Conservation (phyloP, 768 basidiomycete species). For the Rubroboletus pulcherrimus region DNA sequence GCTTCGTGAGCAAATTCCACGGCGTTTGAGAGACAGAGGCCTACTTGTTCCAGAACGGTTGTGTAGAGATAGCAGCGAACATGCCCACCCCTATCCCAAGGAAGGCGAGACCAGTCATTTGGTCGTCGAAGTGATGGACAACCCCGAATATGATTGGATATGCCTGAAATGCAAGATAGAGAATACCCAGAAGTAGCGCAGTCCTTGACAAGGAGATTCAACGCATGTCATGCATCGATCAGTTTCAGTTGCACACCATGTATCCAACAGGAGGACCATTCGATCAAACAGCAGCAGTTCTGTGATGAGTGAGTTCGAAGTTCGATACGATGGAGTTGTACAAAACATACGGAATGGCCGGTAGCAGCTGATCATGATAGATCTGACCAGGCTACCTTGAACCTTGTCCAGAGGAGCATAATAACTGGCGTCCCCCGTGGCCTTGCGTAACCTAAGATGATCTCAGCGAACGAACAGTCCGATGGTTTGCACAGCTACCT, state of each 20-base stretch:
- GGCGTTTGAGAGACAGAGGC: not conserved
- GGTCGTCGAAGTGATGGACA: constrained; percentile 50
- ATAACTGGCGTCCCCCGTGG: constrained; percentile 50
- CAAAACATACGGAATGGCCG: constrained; percentile 64
- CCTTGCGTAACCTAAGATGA: constrained; percentile 42
- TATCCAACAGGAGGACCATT: constrained; percentile 72
- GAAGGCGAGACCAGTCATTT: constrained; percentile 47
- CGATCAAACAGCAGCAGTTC: constrained; percentile 62
- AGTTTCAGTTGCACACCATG: constrained; percentile 47
- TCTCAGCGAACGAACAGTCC: not conserved
- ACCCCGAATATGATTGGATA: constrained; percentile 49
- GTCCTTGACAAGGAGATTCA: constrained; percentile 27
- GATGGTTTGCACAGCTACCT: constrained; percentile 32
- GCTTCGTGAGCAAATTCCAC: not conserved
- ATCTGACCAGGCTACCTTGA: constrained; percentile 40
- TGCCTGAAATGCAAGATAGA: constrained; percentile 55
- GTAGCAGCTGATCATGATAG: constrained; percentile 57
- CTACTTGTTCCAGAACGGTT: constrained; percentile 45
- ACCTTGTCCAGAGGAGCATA: constrained; percentile 58
- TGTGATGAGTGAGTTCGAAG: constrained; percentile 20
- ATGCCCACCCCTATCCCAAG: constrained; percentile 50
- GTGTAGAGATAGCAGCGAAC: constrained; percentile 34
- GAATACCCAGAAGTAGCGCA: constrained; percentile 39
- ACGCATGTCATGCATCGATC: not conserved
- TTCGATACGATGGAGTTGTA: no score